Evolutionary conservation across 495 filamentous ascomycete genomes (phyloP), one percentile per base, ranked within the genome.

Genomic region (Tuber indicum): DNA sequence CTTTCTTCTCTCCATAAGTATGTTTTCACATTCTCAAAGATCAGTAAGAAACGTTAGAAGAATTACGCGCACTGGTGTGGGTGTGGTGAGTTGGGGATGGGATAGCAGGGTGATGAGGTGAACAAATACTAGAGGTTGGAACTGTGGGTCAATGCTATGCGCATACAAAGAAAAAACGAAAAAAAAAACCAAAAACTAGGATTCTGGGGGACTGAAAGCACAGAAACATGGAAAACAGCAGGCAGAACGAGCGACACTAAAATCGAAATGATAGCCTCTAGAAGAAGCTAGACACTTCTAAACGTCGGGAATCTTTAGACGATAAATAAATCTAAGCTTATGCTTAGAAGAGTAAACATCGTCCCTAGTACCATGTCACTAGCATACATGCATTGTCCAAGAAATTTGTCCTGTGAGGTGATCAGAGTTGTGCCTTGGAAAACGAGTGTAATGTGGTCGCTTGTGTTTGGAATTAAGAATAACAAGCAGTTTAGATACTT

Each of bases 401-500:
- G 26, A 66, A 66, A 66, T 17, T 36, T 66, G 26, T 17, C 14
- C 4, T 2, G 58, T 36, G 26, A 66, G 58, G 36, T 36, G 26
- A 66, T 66, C 26, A 14, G 12, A 66, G 16, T 17, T 36, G 58
- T 36, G 58, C 58, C 26, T 36, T 36, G 58, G 58, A 66, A 66
- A 66, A 42, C 44, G 41, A 16, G 32, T 43, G 71, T 3, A 26
- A 19, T 39, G 42, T 17, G 19, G 71, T 42, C 39, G 71, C 45
- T n/a, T 72, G 71, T 21, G 17, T 72, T 23, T 72, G 71, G 41
- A 3, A 43, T 42, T 46, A 46, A 45, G 71, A 21, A 46, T 43
- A 41, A 74, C 73, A 72, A 62, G 44, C 1, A 17, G 73, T 84
- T 89, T 91, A 98, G 85, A 98, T 93, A 85, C 92, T 94, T 88